Percentiles rank a stretch among this genome's conserved stretches.
Conservation (phyloP, 2,329 filamentous ascomycete genomes). For the Cytospora piceae region DNA sequence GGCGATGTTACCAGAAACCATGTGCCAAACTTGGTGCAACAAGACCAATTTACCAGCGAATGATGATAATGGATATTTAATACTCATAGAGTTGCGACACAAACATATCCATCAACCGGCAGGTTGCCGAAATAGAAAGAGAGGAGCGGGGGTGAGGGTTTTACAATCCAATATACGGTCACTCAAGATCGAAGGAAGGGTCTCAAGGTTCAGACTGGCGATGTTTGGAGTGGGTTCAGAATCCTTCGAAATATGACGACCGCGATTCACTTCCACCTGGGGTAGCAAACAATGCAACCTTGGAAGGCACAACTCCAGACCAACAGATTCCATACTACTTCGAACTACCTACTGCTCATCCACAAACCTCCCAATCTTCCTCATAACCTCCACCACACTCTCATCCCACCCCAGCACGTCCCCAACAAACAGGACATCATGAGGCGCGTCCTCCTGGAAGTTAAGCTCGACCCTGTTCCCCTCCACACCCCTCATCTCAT, state of each 20-base stretch:
- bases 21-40: neutral
- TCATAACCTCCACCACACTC: slow-evolving; percentile 9
- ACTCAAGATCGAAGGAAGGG: too few species aligned
- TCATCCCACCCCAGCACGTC: slow-evolving; percentile 44
- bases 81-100: too few species aligned
- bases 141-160: neutral
- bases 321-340: too few species aligned
- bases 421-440: slow-evolving; percentile 49
- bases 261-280: too few species aligned
- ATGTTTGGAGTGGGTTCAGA: too few species aligned
- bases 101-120: too few species aligned
- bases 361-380: slow-evolving; percentile 21
- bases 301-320: too few species aligned
- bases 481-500: slow-evolving; percentile 41
- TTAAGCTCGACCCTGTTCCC: slow-evolving; percentile 46
- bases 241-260: too few species aligned
- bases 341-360: neutral
- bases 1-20: too few species aligned
- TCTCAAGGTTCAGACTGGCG: too few species aligned
- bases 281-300: neutral
- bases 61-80: too few species aligned
- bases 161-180: neutral
- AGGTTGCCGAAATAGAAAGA: too few species aligned
- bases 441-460: slow-evolving; percentile 44
- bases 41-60: neutral